These are phyloP conservation scores for Pichia californica DNA, from an alignment of 805 yeast genomes.

Conservation along the genomic window DNA sequence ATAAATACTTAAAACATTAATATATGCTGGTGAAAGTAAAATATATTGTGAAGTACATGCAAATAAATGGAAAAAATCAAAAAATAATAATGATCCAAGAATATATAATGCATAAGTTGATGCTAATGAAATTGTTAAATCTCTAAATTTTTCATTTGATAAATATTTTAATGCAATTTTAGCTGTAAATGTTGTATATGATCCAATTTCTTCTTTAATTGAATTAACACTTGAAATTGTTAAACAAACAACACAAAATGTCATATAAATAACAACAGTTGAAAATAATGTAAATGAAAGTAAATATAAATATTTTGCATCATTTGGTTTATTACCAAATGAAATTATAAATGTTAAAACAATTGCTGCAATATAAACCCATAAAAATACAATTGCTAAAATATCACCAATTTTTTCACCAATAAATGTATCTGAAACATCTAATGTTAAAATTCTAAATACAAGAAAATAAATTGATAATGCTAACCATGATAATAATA, in stretches of 20 bases:
- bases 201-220: conserved; percentile 35
- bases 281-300: conserved; percentile 72
- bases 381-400: conserved; percentile 71
- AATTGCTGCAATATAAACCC: conserved; percentile 75
- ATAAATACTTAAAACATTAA: conserved; percentile 86
- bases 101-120: conserved; percentile 80
- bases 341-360: conserved; percentile 81
- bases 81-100: conserved; percentile 66
- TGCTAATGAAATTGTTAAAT: conserved; percentile 71
- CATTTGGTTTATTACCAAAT: conserved; percentile 90
- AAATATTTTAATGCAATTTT: conserved; percentile 39
- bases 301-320: conserved; percentile 70
- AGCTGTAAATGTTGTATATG: conserved; percentile 21
- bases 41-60: conserved; percentile 81
- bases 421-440: conserved; percentile 45
- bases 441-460: conserved; percentile 75
- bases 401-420: conserved; percentile 62
- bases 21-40: conserved; percentile 78
- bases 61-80: conserved; percentile 87
- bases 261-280: conserved; percentile 75
- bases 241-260: conserved; percentile 67
- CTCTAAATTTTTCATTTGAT: conserved; percentile 66
- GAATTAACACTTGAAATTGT: conserved; percentile 51
- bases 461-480: conserved; percentile 83
- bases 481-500: conserved; percentile 85